These are phyloP conservation scores for Colletotrichum sp. DNA, from an alignment of 2,329 filamentous ascomycete species.

Conservation along the genomic window DNA sequence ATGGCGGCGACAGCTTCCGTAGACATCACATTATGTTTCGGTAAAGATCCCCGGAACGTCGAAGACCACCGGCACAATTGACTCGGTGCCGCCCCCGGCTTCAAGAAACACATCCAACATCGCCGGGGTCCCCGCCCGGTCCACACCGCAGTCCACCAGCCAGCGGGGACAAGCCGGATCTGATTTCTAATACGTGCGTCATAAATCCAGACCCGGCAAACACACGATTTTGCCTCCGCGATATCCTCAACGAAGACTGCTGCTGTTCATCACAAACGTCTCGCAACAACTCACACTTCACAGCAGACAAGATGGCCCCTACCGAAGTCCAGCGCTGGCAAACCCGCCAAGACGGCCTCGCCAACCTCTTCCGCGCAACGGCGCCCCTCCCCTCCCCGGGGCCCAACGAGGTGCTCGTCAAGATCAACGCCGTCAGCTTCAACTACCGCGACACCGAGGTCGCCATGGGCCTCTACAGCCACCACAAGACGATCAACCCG, in stretches of 20 bases:
- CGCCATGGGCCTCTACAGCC: conserved; percentile 67
- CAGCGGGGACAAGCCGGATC: background rate
- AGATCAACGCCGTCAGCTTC: conserved; percentile 49
- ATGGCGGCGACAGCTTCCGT: background rate
- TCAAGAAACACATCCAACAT: background rate
- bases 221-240: background rate
- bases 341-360: conserved; percentile 58
- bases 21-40: background rate
- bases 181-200: conserved; percentile 19
- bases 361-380: conserved; percentile 51
- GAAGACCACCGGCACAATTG: background rate
- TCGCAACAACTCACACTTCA: background rate
- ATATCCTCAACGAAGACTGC: background rate
- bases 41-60: background rate
- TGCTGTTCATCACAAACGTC: background rate
- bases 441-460: conserved; percentile 61
- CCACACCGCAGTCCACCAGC: background rate
- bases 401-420: conserved; percentile 55
- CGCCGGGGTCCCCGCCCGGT: background rate
- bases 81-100: background rate
- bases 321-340: conserved; percentile 51
- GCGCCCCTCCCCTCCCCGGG: conserved; percentile 50
- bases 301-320: background rate
- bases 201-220: background rate
- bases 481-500: conserved; percentile 58